Conservation (phyloP, 805 yeast genomes). For the Yarrowia deformans region DNA sequence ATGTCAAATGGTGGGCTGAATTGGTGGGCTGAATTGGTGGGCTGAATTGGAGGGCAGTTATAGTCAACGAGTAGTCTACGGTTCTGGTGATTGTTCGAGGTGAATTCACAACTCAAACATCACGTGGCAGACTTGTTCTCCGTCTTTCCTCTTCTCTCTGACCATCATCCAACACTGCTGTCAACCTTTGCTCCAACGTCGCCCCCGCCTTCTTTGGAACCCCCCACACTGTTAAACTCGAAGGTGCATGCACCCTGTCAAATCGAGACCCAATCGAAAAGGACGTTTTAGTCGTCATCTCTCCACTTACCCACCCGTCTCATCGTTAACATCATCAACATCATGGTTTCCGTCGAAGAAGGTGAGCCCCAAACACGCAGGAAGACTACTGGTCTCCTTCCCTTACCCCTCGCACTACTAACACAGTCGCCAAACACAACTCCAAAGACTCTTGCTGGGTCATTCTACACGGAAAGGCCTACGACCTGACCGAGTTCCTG, state of each 20-base stretch:
- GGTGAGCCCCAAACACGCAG: neutral
- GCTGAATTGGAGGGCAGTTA: no score
- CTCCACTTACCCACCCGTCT: neutral
- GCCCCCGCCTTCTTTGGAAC: neutral
- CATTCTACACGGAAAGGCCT: constrained; percentile 77
- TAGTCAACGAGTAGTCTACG: no score
- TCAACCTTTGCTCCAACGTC: no score
- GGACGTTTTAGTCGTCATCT: constrained; percentile 24
- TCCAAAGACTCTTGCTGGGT: constrained; percentile 79
- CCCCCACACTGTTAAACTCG: constrained; percentile 29
- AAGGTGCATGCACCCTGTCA: constrained; percentile 11
- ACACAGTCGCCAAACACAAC: constrained; percentile 62
- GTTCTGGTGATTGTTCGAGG: no score
- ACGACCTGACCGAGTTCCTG: constrained; percentile 72
- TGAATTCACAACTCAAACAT: no score
- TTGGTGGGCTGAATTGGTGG: no score
- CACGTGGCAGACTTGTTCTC: no score
- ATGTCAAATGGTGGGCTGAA: no score
- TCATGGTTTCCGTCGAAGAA: constrained; percentile 31
- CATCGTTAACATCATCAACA: neutral
- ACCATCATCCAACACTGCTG: no score
- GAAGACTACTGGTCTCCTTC: no score
- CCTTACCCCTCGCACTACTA: constrained; percentile 48
- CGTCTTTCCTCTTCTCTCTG: no score
- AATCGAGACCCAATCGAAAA: constrained; percentile 19